Conservation (phyloP, 441 rosid species). For the Omphalea diandra region DNA sequence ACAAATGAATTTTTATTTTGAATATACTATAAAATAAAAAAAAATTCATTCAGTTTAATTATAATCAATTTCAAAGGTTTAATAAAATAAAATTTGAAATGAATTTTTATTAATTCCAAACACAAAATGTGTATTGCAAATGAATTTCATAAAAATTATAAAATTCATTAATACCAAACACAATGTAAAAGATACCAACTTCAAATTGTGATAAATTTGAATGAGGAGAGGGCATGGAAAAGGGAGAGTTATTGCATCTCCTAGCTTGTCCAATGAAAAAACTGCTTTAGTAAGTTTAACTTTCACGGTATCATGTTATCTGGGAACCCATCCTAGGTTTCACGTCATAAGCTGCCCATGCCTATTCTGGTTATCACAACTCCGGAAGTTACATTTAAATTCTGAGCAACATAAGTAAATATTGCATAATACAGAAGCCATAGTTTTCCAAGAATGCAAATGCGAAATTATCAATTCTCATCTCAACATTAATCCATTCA, state of each 20-base stretch:
- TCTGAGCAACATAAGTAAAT: not conserved
- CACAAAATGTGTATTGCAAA: no score
- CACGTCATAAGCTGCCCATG: not conserved
- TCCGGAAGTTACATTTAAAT: not conserved
- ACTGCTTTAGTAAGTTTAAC: not conserved
- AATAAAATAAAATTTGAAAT: no score
- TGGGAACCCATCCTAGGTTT: slow-evolving; percentile 11
- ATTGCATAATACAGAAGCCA: not conserved
- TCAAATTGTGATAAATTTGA: not conserved
- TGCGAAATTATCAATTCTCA: not conserved
- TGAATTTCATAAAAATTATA: no score
- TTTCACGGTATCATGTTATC: not conserved
- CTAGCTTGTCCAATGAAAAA: slow-evolving; percentile 1
- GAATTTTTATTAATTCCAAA: no score
- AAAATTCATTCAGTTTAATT: no score
- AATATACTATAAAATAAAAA: no score
- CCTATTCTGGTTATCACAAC: not conserved
- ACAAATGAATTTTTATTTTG: no score
- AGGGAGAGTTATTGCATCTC: not conserved
- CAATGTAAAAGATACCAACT: no score
- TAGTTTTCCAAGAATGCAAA: slow-evolving; percentile 15
- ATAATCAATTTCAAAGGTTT: no score
- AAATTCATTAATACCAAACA: no score
- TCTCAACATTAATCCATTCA: not conserved
- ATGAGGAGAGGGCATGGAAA: not conserved